phyloP scores from a whole-genome alignment of 441 rosid species.

The Adansonia rubrostipa region DNA sequence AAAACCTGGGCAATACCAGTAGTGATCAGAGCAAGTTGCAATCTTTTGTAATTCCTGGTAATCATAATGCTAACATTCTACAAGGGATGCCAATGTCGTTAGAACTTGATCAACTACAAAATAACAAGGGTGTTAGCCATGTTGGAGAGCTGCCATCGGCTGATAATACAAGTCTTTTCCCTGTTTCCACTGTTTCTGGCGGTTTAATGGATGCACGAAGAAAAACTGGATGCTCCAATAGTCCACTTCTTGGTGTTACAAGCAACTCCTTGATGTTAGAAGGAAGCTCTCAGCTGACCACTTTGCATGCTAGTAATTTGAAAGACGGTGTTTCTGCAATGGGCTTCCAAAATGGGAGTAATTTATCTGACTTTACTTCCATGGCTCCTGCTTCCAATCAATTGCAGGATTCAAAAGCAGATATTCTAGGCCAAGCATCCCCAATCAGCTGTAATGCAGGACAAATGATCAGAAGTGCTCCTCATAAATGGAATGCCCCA shows the following conservation, averaged over 20 bases:
- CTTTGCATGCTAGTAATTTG: slow-evolving; percentile 36
- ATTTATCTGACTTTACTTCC: slow-evolving; percentile 39
- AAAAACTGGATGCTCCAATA: slow-evolving; percentile 43
- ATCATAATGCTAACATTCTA: slow-evolving; percentile 49
- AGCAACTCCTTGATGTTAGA: slow-evolving; percentile 50
- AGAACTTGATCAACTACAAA: slow-evolving; percentile 60
- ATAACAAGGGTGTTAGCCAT: slow-evolving; percentile 38
- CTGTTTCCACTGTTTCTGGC: slow-evolving; percentile 45
- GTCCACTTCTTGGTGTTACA: slow-evolving; percentile 37
- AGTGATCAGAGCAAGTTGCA: slow-evolving; percentile 26
- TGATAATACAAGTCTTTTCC: slow-evolving; percentile 36
- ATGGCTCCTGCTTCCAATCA: slow-evolving; percentile 33
- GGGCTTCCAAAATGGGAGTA: slow-evolving; percentile 48
- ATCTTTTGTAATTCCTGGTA: slow-evolving; percentile 24
- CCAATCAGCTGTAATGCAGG: slow-evolving; percentile 32
- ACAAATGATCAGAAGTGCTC: slow-evolving; percentile 33
- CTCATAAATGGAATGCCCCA: slow-evolving; percentile 41
- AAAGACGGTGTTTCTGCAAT: slow-evolving; percentile 41
- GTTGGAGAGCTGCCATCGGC: slow-evolving; percentile 41
- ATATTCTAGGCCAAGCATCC: slow-evolving; percentile 36
- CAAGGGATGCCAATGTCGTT: slow-evolving; percentile 70
- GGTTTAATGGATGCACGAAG: slow-evolving; percentile 41
- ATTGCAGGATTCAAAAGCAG: slow-evolving; percentile 39
- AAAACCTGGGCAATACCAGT: slow-evolving; percentile 47
- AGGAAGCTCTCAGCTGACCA: slow-evolving; percentile 45